Conservation (phyloP, 2,329 filamentous ascomycete species). For the Paecilomyces variotii region DNA sequence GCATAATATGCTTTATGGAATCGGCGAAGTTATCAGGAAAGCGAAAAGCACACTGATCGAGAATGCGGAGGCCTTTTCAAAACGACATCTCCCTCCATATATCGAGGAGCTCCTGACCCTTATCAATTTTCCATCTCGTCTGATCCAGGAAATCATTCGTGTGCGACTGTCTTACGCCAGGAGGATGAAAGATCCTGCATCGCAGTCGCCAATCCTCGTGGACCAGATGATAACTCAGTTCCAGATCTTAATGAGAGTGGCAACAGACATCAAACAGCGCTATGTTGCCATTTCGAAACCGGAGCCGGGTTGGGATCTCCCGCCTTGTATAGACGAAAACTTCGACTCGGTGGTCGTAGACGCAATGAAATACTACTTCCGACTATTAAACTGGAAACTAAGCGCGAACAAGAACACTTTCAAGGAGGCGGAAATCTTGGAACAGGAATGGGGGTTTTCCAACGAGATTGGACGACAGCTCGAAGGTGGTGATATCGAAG, state of each 20-base stretch:
- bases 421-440: slow-evolving; percentile 94
- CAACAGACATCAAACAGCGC: slow-evolving; percentile 84
- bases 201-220: slow-evolving; percentile 87
- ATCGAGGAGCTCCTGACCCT: slow-evolving; percentile 93
- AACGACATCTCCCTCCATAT: slow-evolving; percentile 87
- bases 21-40: slow-evolving; percentile 82
- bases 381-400: slow-evolving; percentile 96
- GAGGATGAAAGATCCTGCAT: slow-evolving; percentile 90
- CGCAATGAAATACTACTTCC: slow-evolving; percentile 95
- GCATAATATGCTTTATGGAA: slow-evolving; percentile 73
- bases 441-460: slow-evolving; percentile 96
- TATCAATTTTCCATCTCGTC: slow-evolving; percentile 91
- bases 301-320: slow-evolving; percentile 88
- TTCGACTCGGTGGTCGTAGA: slow-evolving; percentile 90
- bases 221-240: slow-evolving; percentile 98
- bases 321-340: slow-evolving; percentile 91
- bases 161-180: slow-evolving; percentile 85
- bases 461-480: slow-evolving; percentile 87
- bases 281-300: slow-evolving; percentile 77
- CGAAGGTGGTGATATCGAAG: slow-evolving; percentile 90
- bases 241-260: slow-evolving; percentile 82
- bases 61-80: slow-evolving; percentile 75
- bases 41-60: slow-evolving; percentile 85
- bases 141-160: slow-evolving; percentile 94
- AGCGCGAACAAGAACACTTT: slow-evolving; percentile 98